Conservation (phyloP, 2,329 filamentous ascomycete genomes). For the Fusarium palustre region DNA sequence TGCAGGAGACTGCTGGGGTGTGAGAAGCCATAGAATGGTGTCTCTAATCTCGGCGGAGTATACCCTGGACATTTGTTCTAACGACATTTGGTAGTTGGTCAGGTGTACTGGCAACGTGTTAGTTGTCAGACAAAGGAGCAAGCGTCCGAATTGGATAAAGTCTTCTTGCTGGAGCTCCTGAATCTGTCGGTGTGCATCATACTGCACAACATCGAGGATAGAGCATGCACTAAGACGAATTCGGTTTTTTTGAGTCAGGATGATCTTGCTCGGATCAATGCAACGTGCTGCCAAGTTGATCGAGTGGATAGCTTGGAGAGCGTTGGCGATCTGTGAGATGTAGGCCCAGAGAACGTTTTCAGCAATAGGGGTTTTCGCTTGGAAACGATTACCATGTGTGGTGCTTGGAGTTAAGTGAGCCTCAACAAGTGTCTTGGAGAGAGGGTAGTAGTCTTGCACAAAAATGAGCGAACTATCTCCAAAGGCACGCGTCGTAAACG, state of each 20-base stretch:
- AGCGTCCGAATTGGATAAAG: slow-evolving; percentile 82
- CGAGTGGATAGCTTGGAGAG: slow-evolving; percentile 85
- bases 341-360: slow-evolving; percentile 92
- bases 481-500: slow-evolving; percentile 93
- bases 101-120: slow-evolving; percentile 67
- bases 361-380: slow-evolving; percentile 62
- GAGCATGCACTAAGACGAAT: slow-evolving; percentile 89
- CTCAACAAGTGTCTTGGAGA: slow-evolving; percentile 90
- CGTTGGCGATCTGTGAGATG: slow-evolving; percentile 89
- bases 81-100: slow-evolving; percentile 73
- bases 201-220: slow-evolving; percentile 89
- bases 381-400: slow-evolving; percentile 59
- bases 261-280: slow-evolving; percentile 87
- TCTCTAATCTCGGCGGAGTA: slow-evolving; percentile 85
- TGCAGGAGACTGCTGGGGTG: slow-evolving; percentile 65
- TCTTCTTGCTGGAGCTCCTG: slow-evolving; percentile 89
- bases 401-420: slow-evolving; percentile 70
- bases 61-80: slow-evolving; percentile 80
- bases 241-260: slow-evolving; percentile 90
- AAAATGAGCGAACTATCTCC: slow-evolving; percentile 95
- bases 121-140: slow-evolving; percentile 85
- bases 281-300: slow-evolving; percentile 85
- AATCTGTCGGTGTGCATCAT: slow-evolving; percentile 75
- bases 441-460: slow-evolving; percentile 91
- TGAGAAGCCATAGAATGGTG: slow-evolving; percentile 84